phyloP scores from a whole-genome alignment of 2,329 filamentous ascomycete species.

The Pyrenophora graminea region DNA sequence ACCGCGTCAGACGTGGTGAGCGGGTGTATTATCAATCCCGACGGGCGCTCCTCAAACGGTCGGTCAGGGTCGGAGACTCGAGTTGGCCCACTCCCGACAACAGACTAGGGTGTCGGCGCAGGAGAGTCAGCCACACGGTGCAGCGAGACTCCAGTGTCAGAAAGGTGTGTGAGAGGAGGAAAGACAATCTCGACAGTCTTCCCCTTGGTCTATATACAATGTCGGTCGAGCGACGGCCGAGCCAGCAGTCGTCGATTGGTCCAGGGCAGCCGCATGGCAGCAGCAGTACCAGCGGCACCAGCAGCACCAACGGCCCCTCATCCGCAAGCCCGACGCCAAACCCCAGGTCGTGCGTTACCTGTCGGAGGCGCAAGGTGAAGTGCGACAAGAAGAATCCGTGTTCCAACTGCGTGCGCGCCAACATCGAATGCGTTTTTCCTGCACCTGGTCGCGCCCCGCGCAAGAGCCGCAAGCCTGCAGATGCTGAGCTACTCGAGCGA shows the following conservation, averaged over 20 bases:
- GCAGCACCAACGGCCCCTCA: slow-evolving; percentile 20
- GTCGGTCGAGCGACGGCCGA: slow-evolving; percentile 28
- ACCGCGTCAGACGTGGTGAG: no score
- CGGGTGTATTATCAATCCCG: not conserved
- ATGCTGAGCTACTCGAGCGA: slow-evolving; percentile 73
- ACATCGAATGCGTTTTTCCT: slow-evolving; percentile 74
- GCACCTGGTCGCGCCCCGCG: slow-evolving; percentile 73
- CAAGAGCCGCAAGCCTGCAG: slow-evolving; percentile 68
- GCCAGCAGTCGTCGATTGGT: slow-evolving; percentile 24
- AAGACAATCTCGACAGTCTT: not conserved
- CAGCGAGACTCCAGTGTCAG: slow-evolving; percentile 2
- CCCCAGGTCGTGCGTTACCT: slow-evolving; percentile 44
- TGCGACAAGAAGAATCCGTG: slow-evolving; percentile 80
- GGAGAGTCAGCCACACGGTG: slow-evolving; percentile 9
- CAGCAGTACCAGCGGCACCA: slow-evolving; percentile 17
- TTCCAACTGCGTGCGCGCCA: slow-evolving; percentile 71
- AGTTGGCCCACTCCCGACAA: slow-evolving; percentile 8
- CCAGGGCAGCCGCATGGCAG: slow-evolving; percentile 25
- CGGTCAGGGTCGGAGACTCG: not conserved
- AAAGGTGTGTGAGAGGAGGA: not conserved
- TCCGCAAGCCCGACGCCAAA: slow-evolving; percentile 22
- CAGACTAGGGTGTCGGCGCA: slow-evolving; percentile 11
- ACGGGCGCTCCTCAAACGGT: not conserved
- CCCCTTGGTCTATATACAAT: slow-evolving; percentile 18
- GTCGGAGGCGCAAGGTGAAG: slow-evolving; percentile 65